phyloP scores from a whole-genome alignment of 192 early-diverging fungal species.

The Coemansia biformis region DNA sequence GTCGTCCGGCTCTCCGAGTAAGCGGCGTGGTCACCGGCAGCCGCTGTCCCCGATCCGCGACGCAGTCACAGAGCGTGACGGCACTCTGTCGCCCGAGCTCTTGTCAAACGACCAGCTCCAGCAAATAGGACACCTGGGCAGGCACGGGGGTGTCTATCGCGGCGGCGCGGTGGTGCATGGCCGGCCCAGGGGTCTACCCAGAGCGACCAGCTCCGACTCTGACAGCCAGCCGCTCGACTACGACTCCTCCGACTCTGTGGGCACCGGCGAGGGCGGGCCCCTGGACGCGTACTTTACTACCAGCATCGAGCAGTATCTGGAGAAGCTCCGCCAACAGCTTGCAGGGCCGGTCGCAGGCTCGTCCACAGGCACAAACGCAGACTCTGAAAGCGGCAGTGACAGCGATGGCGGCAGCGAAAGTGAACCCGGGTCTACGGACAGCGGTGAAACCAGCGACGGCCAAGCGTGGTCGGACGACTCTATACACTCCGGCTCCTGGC shows the following conservation, averaged over 20 bases:
- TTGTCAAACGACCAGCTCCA: not conserved
- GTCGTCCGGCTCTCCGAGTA: not conserved
- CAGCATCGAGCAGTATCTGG: constrained; percentile 41
- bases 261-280: constrained; percentile 14
- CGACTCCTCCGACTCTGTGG: constrained; percentile 31
- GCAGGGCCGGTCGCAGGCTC: not conserved
- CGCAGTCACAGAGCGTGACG: not conserved
- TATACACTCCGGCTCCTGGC: too few relatives aligned
- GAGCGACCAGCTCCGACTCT: too few relatives aligned
- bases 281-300: constrained; percentile 33
- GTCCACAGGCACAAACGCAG: not conserved
- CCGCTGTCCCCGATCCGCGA: too few relatives aligned
- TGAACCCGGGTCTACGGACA: too few relatives aligned
- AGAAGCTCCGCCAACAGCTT: constrained; percentile 35
- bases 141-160: too few relatives aligned
- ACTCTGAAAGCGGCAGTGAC: not conserved
- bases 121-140: not conserved
- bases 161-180: too few relatives aligned
- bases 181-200: too few relatives aligned
- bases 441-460: too few relatives aligned
- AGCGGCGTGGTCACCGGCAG: too few relatives aligned
- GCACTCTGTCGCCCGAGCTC: constrained; percentile 14
- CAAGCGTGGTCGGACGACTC: too few relatives aligned
- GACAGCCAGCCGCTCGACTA: constrained; percentile 11
- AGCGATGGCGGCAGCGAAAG: too few relatives aligned